Base-by-base conservation (phyloP, 805 yeast genomes). In the Schizosaccharomyces lindneri region DNA sequence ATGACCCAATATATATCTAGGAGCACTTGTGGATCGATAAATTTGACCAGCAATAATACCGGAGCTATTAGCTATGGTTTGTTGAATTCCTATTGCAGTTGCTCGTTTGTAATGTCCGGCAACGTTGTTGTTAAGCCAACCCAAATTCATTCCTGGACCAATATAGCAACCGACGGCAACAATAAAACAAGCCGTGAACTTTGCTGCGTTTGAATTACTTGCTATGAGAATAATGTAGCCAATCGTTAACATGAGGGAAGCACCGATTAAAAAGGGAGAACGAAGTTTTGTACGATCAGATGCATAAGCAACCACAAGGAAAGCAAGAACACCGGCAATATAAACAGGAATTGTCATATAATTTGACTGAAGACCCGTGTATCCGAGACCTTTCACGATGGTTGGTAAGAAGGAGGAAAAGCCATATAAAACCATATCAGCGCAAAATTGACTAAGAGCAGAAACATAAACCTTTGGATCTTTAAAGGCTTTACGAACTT, bases 261-360 rank as follows among this genome's bases (percentile, higher is more conserved):
- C 63, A 17, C 63, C 46, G 4, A 70, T 41, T 15, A 67, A 62
- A 48, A 70, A 64, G 7, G 62, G 55, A 55, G 64, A 73, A 4
- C 77, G 65, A 59, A 71, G 70, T 64, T 78, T 73, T 21, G 72
- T 62, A 59, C 68, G 70, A 69, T 87, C 95, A 0, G 93, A 83
- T 62, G 76, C 64, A 64, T 75, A 73, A 0, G 95, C 90, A 24
- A 77, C 65, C 1, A 78, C 66, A 70, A 83, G 80, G 55, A 82
- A 79, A 39, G 78, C 72, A 7, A 83, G 87, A 67, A 86, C 82
- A 0, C 94, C 85, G 46, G 76, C 72, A 55, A 85, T 74, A 87
- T 93, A 87, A 31, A 94, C 93, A 66, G 86, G 87, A 61, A 87
- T 84, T 0, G 94, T 83, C 72, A 82, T 82, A 62, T 83, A 78